Conservation (phyloP, 2,329 filamentous ascomycete species). For the Aspergillus sergii region DNA sequence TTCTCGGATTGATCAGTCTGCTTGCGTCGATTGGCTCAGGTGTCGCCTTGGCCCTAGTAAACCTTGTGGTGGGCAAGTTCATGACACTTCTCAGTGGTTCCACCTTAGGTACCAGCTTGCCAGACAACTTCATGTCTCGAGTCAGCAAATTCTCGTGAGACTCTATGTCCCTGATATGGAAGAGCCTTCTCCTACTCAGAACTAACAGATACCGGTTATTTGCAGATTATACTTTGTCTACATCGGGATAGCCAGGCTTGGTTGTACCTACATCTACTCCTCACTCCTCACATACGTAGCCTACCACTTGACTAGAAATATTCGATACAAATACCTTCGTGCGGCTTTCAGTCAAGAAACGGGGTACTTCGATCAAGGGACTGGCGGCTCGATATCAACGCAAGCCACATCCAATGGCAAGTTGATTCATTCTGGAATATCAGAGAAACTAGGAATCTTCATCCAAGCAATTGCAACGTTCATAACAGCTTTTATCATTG, state of each 20-base stretch:
- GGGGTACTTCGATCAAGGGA: constrained; percentile 32
- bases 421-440: constrained; percentile 23
- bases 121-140: constrained; percentile 13
- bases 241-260: constrained; percentile 38
- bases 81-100: constrained; percentile 31
- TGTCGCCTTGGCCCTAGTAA: constrained; percentile 37
- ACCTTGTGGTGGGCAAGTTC: constrained; percentile 40
- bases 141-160: constrained; percentile 20
- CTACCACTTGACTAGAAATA: constrained; percentile 14
- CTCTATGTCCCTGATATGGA: not conserved
- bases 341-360: constrained; percentile 35
- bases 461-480: constrained; percentile 25
- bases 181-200: not conserved
- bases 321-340: constrained; percentile 19
- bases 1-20: constrained; percentile 5
- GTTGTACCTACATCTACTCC: constrained; percentile 34
- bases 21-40: constrained; percentile 27
- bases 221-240: constrained; percentile 38
- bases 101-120: constrained; percentile 15
- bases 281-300: constrained; percentile 20
- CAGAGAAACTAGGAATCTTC: constrained; percentile 26
- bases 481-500: constrained; percentile 25
- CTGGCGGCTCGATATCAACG: constrained; percentile 30
- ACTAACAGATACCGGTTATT: constrained; percentile 12
- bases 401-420: constrained; percentile 34